Evolutionary conservation across 2,329 filamentous ascomycete species (phyloP).

Genomic region (Aspergillus latus): DNA sequence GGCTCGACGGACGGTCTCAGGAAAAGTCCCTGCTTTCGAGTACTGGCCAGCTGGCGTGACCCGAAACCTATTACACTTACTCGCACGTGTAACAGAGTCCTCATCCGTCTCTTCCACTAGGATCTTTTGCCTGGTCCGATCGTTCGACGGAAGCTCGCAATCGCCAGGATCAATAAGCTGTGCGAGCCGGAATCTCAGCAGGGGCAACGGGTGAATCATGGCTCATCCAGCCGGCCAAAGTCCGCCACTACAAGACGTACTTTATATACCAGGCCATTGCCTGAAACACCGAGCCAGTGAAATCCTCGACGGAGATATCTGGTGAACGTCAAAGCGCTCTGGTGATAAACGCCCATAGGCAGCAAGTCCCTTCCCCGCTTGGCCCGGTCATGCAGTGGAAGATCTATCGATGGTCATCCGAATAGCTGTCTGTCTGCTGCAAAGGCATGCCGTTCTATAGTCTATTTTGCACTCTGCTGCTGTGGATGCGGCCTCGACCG

Average conservation of each 20-base stretch:
- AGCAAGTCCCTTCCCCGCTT: background rate
- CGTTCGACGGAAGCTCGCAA: background rate
- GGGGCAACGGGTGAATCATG: background rate
- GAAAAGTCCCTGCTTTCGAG: background rate
- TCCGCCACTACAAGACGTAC: background rate
- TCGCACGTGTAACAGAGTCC: background rate
- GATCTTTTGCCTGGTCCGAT: background rate
- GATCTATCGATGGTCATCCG: background rate
- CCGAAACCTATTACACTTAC: background rate
- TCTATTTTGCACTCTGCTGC: background rate
- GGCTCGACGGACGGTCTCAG: background rate
- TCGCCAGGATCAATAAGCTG: conserved; percentile 6
- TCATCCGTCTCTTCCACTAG: background rate
- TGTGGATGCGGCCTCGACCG: background rate
- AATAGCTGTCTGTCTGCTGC: background rate
- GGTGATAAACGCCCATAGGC: background rate
- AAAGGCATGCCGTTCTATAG: background rate
- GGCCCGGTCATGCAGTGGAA: background rate
- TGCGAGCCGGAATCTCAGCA: background rate
- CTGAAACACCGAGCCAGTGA: conserved; percentile 8
- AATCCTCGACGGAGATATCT: background rate
- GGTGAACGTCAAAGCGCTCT: conserved; percentile 1
- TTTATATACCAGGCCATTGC: background rate
- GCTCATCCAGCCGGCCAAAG: background rate
- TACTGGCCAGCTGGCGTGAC: background rate